A percentile compares a stretch with the other conserved stretches of the same genome.
Evolutionary conservation across 371 early-diverging fungal genomes (phyloP).

Genomic region (Mortierella sp.): DNA sequence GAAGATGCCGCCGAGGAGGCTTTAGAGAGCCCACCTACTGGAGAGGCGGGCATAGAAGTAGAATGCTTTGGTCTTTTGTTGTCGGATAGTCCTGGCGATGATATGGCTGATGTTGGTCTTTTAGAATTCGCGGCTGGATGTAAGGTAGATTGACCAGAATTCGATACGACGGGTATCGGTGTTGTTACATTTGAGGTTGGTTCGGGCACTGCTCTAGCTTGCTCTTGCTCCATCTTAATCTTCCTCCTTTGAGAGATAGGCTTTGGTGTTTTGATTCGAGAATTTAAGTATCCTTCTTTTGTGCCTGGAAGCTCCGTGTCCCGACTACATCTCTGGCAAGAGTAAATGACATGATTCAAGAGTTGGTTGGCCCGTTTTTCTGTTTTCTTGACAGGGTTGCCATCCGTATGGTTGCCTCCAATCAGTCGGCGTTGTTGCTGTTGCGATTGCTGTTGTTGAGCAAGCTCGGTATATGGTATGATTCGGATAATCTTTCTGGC

Average conservation of each 20-base stretch:
- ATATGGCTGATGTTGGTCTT: conserved; percentile 1
- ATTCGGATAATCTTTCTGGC: conserved; percentile 26
- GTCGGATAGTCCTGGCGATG: background rate
- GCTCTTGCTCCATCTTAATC: background rate
- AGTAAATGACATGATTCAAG: conserved; percentile 39
- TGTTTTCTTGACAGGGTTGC: conserved; percentile 4
- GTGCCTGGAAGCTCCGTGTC: conserved; percentile 46
- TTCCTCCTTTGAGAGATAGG: conserved; percentile 24
- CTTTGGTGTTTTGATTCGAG: conserved; percentile 25
- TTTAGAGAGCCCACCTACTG: conserved; percentile 14
- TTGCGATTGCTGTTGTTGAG: conserved; percentile 16
- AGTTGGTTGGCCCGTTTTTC: conserved; percentile 25
- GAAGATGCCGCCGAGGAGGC: conserved; percentile 10
- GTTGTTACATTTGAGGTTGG: background rate
- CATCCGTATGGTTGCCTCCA: background rate
- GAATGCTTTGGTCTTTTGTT: conserved; percentile 14
- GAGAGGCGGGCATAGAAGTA: conserved; percentile 23
- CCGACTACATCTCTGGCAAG: conserved; percentile 38
- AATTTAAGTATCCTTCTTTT: conserved; percentile 22
- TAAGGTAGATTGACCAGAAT: background rate
- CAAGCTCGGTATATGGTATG: conserved; percentile 26
- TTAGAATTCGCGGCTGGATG: conserved; percentile 1
- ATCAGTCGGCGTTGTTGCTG: conserved; percentile 23
- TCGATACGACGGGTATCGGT: background rate
- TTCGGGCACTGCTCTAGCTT: background rate